Evolutionary conservation across 2,329 filamentous ascomycete species (phyloP).

Genomic region (Diaporthe capsici): DNA sequence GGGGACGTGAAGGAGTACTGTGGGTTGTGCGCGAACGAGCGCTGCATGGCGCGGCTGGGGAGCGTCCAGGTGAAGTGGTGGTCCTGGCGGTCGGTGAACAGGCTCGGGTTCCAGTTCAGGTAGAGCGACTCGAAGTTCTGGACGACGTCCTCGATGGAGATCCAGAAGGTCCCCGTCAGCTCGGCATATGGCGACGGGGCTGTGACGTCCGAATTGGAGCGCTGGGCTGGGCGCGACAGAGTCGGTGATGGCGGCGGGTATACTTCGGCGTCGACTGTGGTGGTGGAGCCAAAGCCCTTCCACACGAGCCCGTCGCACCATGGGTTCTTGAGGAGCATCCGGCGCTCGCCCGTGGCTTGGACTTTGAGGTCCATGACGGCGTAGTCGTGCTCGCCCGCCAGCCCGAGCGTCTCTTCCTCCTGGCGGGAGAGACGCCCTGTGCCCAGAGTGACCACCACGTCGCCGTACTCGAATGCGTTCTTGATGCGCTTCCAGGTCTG

Average conservation of each 20-base stretch:
- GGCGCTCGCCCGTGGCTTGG: constrained; percentile 71
- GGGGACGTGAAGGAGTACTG: constrained; percentile 79
- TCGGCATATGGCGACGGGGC: constrained; percentile 44
- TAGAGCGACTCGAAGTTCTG: constrained; percentile 97
- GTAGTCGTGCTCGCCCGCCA: constrained; percentile 94
- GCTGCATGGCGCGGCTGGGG: constrained; percentile 60
- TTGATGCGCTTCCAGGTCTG: constrained; percentile 84
- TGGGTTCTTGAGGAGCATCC: constrained; percentile 92
- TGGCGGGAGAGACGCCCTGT: constrained; percentile 84
- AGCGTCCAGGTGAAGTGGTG: constrained; percentile 90
- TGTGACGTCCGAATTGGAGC: constrained; percentile 44
- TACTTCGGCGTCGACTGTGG: constrained; percentile 46
- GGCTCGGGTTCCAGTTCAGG: constrained; percentile 93
- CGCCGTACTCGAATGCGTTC: constrained; percentile 80
- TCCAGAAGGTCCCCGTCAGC: constrained; percentile 90
- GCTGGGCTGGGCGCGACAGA: constrained; percentile 37
- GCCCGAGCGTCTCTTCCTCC: constrained; percentile 84
- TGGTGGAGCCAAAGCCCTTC: constrained; percentile 67
- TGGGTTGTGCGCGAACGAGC: constrained; percentile 75
- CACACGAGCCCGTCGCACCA: constrained; percentile 89
- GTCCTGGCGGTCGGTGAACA: constrained; percentile 87
- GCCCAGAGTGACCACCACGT: constrained; percentile 90
- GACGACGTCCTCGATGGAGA: constrained; percentile 86
- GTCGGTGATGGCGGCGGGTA: constrained; percentile 43
- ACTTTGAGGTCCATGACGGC: constrained; percentile 83